Base-by-base conservation (phyloP, 371 early-diverging fungal species). In the Mucor racemosus region DNA sequence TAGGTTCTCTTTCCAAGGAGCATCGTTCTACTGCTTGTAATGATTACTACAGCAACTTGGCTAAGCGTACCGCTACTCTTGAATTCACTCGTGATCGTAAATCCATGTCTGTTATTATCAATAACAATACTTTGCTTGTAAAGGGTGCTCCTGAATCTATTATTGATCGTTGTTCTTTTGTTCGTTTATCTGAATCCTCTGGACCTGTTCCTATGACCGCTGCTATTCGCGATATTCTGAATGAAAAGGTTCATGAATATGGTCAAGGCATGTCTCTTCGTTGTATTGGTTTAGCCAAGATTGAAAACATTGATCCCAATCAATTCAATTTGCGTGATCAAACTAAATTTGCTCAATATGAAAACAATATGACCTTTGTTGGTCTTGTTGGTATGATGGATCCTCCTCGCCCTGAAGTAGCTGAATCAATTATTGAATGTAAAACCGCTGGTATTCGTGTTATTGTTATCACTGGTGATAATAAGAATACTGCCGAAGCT, bases 391-490 rank as follows among this genome's bases (percentile, higher is more conserved):
- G 91, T 68, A 97, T 99, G 96, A 82, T 91, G 78, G 99, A 99
- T 75, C 99, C 98, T 60, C 99, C 99, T 50, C 88, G 99, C 19
- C 91, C 94, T n/a, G 97, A 97, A 73, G 96, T 97, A 17, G 79
- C 82, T 63, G 90, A 79, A 14, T 88, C 95, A 11, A 95, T 99
- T 68, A 79, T 74, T 58, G 88, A 89, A 67, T 98, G 98, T 80
- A 79, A 87, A 60, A 87, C 88, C 38, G 99, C 99, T 34, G 99
- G 99, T 61, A 97, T 99, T 69, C 91, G 97, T 53, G 96, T 99
- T 36, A 93, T 97, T 72, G 94, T 99, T n/a, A 95, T 99, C 70
- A 99, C 99, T 5, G 99, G 99, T 75, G 99, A 99, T 79, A 92
- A 96, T 84, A 91, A 92, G 82, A 90, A 91, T 74, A 98, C 98